Conservation (phyloP, 208 protist genomes). For the Trypanosoma mega region DNA sequence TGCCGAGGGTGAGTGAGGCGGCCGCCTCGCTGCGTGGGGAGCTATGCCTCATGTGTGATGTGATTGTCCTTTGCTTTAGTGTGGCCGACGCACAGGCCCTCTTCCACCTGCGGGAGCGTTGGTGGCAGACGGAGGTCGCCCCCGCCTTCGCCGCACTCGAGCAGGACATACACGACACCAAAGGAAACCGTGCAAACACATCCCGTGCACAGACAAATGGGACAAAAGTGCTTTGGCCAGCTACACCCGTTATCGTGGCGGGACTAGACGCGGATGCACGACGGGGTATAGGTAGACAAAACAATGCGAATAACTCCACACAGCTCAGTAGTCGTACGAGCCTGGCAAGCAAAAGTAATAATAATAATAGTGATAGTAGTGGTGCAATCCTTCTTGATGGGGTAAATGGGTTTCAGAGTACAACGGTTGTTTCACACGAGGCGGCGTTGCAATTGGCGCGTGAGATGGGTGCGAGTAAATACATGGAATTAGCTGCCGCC, state of each 20-base stretch:
- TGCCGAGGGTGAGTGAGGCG: constrained; percentile 20
- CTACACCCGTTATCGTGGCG: constrained; percentile 33
- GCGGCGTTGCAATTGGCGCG: constrained; percentile 34
- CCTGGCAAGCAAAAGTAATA: too few relatives aligned
- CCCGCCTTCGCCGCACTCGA: constrained; percentile 17
- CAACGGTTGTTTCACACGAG: constrained; percentile 14
- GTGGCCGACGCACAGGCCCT: constrained; percentile 20
- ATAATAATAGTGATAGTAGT: too few relatives aligned
- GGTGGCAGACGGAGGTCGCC: constrained; percentile 16
- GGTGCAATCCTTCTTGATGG: too few relatives aligned
- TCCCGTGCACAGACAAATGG: too few relatives aligned
- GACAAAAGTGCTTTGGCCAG: constrained; percentile 6
- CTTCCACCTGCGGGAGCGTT: constrained; percentile 16
- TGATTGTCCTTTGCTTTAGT: constrained; percentile 41
- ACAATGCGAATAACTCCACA: too few relatives aligned
- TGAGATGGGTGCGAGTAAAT: constrained; percentile 36
- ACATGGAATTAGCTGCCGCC: constrained; percentile 35
- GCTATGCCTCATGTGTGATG: constrained; percentile 39
- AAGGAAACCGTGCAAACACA: neutral
- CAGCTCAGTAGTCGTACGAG: too few relatives aligned
- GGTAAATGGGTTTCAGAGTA: too few relatives aligned
- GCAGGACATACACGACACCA: constrained; percentile 9
- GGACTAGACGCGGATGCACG: constrained; percentile 31
- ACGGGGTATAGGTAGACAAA: neutral
- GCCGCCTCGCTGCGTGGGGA: constrained; percentile 30